A percentile compares a stretch with the other conserved stretches of the same genome.
Conservation (phyloP, 805 yeast species). For the Wickerhamomyces strasburgensis region DNA sequence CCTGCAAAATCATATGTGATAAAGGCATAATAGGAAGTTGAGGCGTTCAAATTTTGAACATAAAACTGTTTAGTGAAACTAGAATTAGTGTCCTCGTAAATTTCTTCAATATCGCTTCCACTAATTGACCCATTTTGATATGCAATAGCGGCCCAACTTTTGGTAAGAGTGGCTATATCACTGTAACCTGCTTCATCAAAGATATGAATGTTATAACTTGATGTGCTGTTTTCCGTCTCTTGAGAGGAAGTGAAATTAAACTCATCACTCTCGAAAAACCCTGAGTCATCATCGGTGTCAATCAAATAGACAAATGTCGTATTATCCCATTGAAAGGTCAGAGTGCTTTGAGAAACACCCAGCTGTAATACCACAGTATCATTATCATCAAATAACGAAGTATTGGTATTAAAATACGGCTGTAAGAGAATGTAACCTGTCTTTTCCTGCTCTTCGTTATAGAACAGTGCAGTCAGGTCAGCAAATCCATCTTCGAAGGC, state of each 20-base stretch:
- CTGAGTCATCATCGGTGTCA: slow-evolving; percentile 68
- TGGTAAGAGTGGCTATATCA: slow-evolving; percentile 1
- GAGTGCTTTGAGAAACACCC: slow-evolving; percentile 58
- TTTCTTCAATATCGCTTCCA: background rate
- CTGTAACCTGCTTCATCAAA: slow-evolving; percentile 9
- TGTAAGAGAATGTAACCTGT: slow-evolving; percentile 7
- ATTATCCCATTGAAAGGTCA: slow-evolving; percentile 67
- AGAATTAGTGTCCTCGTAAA: slow-evolving; percentile 7
- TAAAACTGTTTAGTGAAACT: slow-evolving; percentile 55
- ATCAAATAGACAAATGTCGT: slow-evolving; percentile 50
- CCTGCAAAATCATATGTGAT: slow-evolving; percentile 47
- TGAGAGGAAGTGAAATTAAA: slow-evolving; percentile 26
- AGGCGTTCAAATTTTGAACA: slow-evolving; percentile 52
- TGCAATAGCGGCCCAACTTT: slow-evolving; percentile 13
- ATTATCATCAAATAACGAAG: slow-evolving; percentile 3
- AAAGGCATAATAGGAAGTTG: slow-evolving; percentile 61
- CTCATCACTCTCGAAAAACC: slow-evolving; percentile 58
- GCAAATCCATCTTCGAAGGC: slow-evolving; percentile 13
- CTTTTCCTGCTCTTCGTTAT: slow-evolving; percentile 3
- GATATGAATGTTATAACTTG: slow-evolving; percentile 3
- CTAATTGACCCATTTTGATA: slow-evolving; percentile 5
- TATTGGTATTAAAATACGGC: slow-evolving; percentile 8
- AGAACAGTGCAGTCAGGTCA: slow-evolving; percentile 11
- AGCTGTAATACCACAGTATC: slow-evolving; percentile 33
- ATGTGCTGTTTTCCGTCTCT: slow-evolving; percentile 4